These are phyloP conservation scores for Nothophytophthora sp. DNA, from an alignment of 352 stramenopile genomes.

Conservation along the genomic window DNA sequence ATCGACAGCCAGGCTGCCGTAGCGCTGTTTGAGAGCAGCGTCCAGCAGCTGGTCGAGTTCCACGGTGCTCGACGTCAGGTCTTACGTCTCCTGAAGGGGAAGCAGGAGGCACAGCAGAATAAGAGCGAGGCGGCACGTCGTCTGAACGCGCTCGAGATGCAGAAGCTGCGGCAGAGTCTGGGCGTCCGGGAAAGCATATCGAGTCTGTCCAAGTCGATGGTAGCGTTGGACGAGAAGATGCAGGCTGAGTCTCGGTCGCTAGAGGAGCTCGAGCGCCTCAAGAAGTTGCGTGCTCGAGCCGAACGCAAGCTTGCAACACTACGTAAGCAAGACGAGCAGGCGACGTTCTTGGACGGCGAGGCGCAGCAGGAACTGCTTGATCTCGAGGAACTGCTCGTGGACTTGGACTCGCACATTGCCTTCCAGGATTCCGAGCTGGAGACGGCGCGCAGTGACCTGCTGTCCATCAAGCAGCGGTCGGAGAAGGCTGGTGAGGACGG, in stretches of 20 bases:
- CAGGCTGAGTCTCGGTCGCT: conserved; percentile 51
- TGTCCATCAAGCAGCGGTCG: conserved; percentile 41
- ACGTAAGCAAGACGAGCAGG: conserved; percentile 42
- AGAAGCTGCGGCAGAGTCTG: conserved; percentile 77
- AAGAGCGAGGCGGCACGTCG: conserved; percentile 56
- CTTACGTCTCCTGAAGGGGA: conserved; percentile 62
- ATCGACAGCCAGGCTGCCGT: conserved; percentile 15
- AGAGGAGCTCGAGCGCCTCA: conserved; percentile 69
- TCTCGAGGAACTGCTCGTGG: conserved; percentile 75
- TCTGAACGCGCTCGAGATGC: conserved; percentile 79
- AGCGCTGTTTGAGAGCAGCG: conserved; percentile 49
- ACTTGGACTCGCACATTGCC: conserved; percentile 79
- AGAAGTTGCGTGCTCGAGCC: conserved; percentile 65
- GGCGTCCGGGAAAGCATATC: conserved; percentile 76
- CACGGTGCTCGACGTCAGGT: conserved; percentile 58
- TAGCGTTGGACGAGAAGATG: conserved; percentile 64
- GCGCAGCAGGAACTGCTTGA: conserved; percentile 69
- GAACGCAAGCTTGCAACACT: conserved; percentile 63
- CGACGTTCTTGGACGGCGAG: conserved; percentile 62
- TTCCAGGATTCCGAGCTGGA: conserved; percentile 79
- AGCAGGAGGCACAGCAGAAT: conserved; percentile 58
- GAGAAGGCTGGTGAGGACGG: conserved; percentile 34
- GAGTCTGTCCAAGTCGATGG: conserved; percentile 64
- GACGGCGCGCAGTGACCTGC: conserved; percentile 52
- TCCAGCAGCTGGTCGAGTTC: conserved; percentile 61